phyloP scores from a whole-genome alignment of 2,329 filamentous ascomycete genomes.

The Hypomyces rosellus region DNA sequence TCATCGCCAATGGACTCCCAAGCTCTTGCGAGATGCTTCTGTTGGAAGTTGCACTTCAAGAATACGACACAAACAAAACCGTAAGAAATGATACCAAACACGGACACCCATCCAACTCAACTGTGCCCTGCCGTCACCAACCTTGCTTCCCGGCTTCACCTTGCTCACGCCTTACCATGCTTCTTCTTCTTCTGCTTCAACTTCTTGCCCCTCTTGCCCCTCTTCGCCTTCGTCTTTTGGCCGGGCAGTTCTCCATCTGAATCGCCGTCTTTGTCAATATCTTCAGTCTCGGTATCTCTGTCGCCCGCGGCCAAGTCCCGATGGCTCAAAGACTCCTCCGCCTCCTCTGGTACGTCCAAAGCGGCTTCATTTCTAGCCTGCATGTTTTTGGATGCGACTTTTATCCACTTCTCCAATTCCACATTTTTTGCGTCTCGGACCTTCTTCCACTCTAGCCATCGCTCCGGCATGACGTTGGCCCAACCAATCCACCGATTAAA shows the following conservation, averaged over 20 bases:
- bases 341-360: no score
- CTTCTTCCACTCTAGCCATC: slow-evolving; percentile 24
- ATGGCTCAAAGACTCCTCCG: no score
- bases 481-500: slow-evolving; percentile 20
- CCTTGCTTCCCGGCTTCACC: no score
- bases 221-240: not conserved
- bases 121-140: no score
- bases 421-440: slow-evolving; percentile 6
- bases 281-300: no score
- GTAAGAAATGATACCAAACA: no score
- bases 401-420: not conserved
- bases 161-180: slow-evolving; percentile 8
- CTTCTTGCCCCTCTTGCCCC: slow-evolving; percentile 6
- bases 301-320: no score
- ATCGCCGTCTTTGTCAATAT: not conserved
- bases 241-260: not conserved
- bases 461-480: slow-evolving; percentile 14
- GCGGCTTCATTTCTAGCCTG: not conserved
- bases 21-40: no score
- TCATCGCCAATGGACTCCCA: no score
- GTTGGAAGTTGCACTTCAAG: no score
- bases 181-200: slow-evolving; percentile 16
- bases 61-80: no score
- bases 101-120: no score
- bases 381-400: not conserved